Conservation (phyloP, 192 early-diverging fungal genomes). For the Coemansia sp. region DNA sequence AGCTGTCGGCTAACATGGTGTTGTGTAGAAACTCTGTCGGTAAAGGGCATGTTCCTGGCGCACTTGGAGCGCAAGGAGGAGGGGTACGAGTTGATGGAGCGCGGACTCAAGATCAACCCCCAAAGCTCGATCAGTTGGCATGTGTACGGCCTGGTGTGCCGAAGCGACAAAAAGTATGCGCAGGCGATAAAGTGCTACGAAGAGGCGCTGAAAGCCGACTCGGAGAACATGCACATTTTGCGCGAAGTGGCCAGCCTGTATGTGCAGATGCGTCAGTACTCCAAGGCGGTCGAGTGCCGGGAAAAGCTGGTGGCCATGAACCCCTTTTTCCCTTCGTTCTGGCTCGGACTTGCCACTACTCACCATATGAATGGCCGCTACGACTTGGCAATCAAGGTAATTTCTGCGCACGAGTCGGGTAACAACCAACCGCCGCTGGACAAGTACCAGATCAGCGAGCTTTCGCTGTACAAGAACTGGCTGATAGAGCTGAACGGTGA, state of each 20-base stretch:
- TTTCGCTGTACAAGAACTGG: conserved; percentile 83
- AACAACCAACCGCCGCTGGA: conserved; percentile 37
- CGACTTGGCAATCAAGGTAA: conserved; percentile 72
- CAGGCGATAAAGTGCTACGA: conserved; percentile 92
- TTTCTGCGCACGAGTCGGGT: conserved; percentile 61
- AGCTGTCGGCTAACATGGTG: too few relatives aligned
- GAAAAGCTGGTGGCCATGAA: conserved; percentile 67
- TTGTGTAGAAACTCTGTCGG: conserved; percentile 77
- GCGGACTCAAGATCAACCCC: conserved; percentile 77
- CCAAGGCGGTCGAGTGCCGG: conserved; percentile 74
- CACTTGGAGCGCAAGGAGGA: conserved; percentile 91
- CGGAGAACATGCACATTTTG: conserved; percentile 91
- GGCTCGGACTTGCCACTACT: conserved; percentile 83
- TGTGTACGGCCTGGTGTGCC: conserved; percentile 89
- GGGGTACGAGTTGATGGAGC: conserved; percentile 82
- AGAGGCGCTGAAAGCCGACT: conserved; percentile 80
- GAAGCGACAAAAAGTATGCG: conserved; percentile 88
- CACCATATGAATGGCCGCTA: conserved; percentile 79
- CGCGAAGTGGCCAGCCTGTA: conserved; percentile 86
- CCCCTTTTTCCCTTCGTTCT: conserved; percentile 66
- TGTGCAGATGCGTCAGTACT: conserved; percentile 84
- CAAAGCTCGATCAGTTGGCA: conserved; percentile 95
- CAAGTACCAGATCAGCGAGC: conserved; percentile 76
- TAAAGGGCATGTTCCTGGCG: conserved; percentile 92
- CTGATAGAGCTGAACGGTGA: conserved; percentile 85